Evolutionary conservation across 164 flowering plant genomes (phyloP), one percentile per base, ranked within the genome.

Genomic region (Sextonia rubra): DNA sequence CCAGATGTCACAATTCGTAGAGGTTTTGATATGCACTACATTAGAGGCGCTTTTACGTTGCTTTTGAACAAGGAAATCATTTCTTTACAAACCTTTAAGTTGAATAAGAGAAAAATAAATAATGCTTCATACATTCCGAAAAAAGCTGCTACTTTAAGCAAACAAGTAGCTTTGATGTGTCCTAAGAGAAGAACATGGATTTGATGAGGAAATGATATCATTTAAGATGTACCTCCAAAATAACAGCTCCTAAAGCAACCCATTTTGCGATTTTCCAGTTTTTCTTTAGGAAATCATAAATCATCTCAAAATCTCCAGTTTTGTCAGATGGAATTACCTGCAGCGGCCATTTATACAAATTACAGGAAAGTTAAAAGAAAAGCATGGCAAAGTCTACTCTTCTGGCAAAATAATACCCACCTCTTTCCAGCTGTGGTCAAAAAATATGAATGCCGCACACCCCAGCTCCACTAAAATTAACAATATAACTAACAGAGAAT

Each of bases 201-300:
- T 47, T 47, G 49, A 30, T 14, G 44, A 12, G 2, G 20, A 52
- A 22, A 48, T 49, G 63, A 11, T 30, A 70, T 9, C 65, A 58
- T 47, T 60, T 23, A 20, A 37, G 17, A 7, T 75, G 74, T 82
- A 94, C 98, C 97, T 94, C 87, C 64, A 94, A 79, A 65, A 92
- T 77, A 77, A 94, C 97, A 79, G 75, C 82, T 63, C 92, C 97
- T 64, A 94, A 87, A 75, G 97, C 97, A 78, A 89, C 97, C 98
- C 98, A 94, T 75, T 77, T 90, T 29, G 83, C 83, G 75, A 91
- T 88, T 25, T 79, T 79, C 98, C 98, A 94, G 81, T 94, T 77
- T 71, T 88, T 83, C 77, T 84, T 79, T 76, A 94, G 85, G 77
- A 92, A 92, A 37, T 69, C 79, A 82, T 86, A 89, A 23, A 94